Evolutionary conservation across 1,139 yeast species (phyloP).

Genomic region (Magnusiomyces tetraspermus): DNA sequence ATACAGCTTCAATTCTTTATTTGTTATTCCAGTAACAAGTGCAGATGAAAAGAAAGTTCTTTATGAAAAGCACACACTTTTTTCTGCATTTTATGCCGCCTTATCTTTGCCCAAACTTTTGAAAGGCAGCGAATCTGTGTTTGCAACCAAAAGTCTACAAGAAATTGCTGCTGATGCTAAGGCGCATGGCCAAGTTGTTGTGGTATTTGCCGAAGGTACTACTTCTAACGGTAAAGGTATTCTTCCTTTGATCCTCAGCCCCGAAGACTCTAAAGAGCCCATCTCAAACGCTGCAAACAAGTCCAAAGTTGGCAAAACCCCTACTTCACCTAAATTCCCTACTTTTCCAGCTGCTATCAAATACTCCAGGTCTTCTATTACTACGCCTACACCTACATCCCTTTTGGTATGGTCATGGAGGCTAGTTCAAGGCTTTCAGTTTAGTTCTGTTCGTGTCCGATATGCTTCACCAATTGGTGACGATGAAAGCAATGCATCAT

Average conservation of each 20-base stretch:
- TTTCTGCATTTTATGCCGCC: constrained; percentile 18
- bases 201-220: constrained; percentile 34
- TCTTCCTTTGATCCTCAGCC: constrained; percentile 22
- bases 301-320: background rate
- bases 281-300: constrained; percentile 1
- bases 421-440: constrained; percentile 15
- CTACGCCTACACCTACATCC: constrained; percentile 24
- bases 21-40: constrained; percentile 24
- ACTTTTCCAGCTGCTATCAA: constrained; percentile 28
- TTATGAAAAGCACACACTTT: constrained; percentile 8
- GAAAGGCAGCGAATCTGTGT: background rate
- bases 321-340: constrained; percentile 2
- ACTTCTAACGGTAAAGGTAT: constrained; percentile 36
- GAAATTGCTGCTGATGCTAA: constrained; percentile 22
- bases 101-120: constrained; percentile 13
- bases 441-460: constrained; percentile 23
- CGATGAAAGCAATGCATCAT: background rate
- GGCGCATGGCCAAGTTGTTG: constrained; percentile 22
- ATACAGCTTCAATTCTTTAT: constrained; percentile 20
- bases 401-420: constrained; percentile 18
- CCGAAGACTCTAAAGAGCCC: constrained; percentile 1
- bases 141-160: constrained; percentile 3
- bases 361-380: constrained; percentile 27
- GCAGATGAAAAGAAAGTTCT: constrained; percentile 5
- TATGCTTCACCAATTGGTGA: constrained; percentile 12